Evolutionary conservation across 768 basidiomycete genomes (phyloP).

Genomic region (Serendipita sp.): DNA sequence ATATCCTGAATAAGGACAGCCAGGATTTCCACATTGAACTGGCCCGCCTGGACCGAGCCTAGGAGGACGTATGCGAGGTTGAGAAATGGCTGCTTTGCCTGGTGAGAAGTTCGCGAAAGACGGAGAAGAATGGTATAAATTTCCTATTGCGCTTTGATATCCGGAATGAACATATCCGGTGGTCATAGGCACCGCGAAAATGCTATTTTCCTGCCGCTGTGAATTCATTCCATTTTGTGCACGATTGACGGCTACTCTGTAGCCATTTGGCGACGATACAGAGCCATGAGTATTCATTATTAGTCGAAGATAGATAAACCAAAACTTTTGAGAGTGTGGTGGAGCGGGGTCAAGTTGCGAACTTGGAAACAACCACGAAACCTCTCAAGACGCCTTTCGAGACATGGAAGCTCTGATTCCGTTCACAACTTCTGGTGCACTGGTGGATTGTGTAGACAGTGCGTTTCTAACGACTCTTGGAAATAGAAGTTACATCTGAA

Average conservation of each 20-base stretch:
- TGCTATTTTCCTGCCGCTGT: too few species aligned
- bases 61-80: not conserved
- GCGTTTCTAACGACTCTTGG: conserved; percentile 29
- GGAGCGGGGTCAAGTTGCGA: not conserved
- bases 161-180: conserved; percentile 1
- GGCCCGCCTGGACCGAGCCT: conserved; percentile 1
- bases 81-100: not conserved
- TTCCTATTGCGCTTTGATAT: not conserved
- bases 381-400: not conserved
- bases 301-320: too few species aligned
- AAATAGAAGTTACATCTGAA: conserved; percentile 16
- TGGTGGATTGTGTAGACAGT: conserved; percentile 99
- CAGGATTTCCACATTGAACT: conserved; percentile 12
- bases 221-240: too few species aligned
- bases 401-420: conserved; percentile 93
- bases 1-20: conserved; percentile 58
- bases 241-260: too few species aligned
- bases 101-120: not conserved
- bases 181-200: not conserved
- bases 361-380: not conserved
- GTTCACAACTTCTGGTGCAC: conserved; percentile 96
- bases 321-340: not conserved
- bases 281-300: too few species aligned
- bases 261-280: too few species aligned
- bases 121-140: not conserved